Evolutionary conservation across 345 rosid genomes (phyloP).

Genomic region (Pistacia integerrima): DNA sequence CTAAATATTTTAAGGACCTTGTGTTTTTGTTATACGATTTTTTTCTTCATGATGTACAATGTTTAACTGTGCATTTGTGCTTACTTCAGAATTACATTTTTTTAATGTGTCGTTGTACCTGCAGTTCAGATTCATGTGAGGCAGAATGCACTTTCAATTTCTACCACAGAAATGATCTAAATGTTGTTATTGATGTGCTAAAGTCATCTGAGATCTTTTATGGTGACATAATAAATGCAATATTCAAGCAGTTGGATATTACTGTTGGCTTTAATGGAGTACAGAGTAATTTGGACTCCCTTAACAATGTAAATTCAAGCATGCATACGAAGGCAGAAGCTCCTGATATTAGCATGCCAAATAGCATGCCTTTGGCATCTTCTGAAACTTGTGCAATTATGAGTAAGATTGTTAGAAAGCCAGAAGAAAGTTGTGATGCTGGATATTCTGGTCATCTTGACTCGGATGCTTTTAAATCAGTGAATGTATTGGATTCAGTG

Average conservation of each 20-base stretch:
- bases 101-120: conserved; percentile 29
- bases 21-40: not conserved
- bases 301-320: conserved; percentile 34
- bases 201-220: conserved; percentile 56
- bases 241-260: conserved; percentile 63
- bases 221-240: conserved; percentile 56
- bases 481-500: conserved; percentile 35
- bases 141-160: conserved; percentile 49
- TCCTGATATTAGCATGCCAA: conserved; percentile 30
- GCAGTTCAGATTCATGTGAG: conserved; percentile 76
- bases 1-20: not conserved
- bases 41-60: not conserved
- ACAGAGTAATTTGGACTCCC: conserved; percentile 38
- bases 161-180: conserved; percentile 67
- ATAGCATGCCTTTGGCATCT: conserved; percentile 27
- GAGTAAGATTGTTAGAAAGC: conserved; percentile 34
- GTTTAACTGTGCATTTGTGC: not conserved
- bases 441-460: conserved; percentile 40
- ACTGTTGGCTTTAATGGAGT: conserved; percentile 39
- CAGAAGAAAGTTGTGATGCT: conserved; percentile 39
- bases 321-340: conserved; percentile 29
- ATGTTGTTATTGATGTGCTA: conserved; percentile 57
- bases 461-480: conserved; percentile 29
- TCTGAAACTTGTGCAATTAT: conserved; percentile 27
- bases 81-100: conserved; percentile 17